phyloP scores from a whole-genome alignment of 805 yeast genomes.

The Clavispora asparagi region DNA sequence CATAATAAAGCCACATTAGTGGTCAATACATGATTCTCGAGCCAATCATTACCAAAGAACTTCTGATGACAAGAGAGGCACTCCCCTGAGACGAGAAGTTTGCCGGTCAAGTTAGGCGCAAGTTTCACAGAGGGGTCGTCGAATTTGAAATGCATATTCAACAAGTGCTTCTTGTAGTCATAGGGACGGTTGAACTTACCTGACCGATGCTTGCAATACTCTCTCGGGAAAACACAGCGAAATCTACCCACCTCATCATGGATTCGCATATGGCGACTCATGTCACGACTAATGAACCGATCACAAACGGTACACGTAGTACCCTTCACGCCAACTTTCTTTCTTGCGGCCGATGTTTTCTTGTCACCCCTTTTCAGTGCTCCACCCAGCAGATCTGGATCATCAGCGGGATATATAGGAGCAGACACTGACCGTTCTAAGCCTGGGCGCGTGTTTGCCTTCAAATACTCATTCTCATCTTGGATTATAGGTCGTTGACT shows the following conservation, averaged over 20 bases:
- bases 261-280: conserved; percentile 38
- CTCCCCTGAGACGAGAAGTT: conserved; percentile 31
- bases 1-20: conserved; percentile 5
- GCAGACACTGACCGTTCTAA: background rate
- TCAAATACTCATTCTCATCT: background rate
- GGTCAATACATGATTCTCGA: conserved; percentile 48
- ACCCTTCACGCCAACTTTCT: conserved; percentile 30
- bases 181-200: conserved; percentile 41
- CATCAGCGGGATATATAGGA: background rate
- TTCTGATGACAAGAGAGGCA: conserved; percentile 46
- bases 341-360: conserved; percentile 7
- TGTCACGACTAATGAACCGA: conserved; percentile 36
- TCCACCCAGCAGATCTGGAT: background rate
- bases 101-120: conserved; percentile 37
- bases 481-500: too few relatives aligned
- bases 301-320: conserved; percentile 36
- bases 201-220: conserved; percentile 37
- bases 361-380: background rate
- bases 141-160: conserved; percentile 38
- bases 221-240: conserved; percentile 37
- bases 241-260: conserved; percentile 41
- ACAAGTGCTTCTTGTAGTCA: conserved; percentile 41
- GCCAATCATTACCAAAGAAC: conserved; percentile 50
- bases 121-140: conserved; percentile 37
- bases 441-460: background rate